A percentile compares a stretch with the other conserved stretches of the same genome.
These are phyloP conservation scores for Exophiala phaeomuriformis DNA, from an alignment of 2,329 filamentous ascomycete genomes.

Conservation along the genomic window DNA sequence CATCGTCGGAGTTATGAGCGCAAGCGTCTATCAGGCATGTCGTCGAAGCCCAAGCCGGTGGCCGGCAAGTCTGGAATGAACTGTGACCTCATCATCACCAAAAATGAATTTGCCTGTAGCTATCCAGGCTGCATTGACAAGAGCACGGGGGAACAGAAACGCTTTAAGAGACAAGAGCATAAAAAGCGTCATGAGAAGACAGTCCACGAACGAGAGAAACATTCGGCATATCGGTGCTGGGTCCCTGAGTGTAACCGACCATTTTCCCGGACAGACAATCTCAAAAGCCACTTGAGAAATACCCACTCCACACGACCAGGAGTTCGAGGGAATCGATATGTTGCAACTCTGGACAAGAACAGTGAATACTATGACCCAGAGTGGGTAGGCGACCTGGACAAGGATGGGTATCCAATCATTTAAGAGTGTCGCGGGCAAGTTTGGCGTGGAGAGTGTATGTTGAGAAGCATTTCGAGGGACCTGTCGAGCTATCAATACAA, in stretches of 20 bases:
- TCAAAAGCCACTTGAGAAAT: conserved; percentile 41
- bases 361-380: conserved; percentile 40
- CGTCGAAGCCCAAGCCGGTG: conserved; percentile 13
- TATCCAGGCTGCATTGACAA: conserved; percentile 34
- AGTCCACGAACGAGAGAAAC: conserved; percentile 35
- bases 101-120: conserved; percentile 33
- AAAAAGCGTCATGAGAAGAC: conserved; percentile 45
- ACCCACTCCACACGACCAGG: conserved; percentile 39
- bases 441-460: neutral
- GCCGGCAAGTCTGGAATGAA: conserved; percentile 19
- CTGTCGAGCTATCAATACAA: neutral
- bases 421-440: neutral
- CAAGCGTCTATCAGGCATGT: conserved; percentile 11
- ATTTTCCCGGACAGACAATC: conserved; percentile 41
- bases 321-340: conserved; percentile 41
- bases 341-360: conserved; percentile 39
- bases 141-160: conserved; percentile 38
- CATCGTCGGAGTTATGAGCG: conserved; percentile 17
- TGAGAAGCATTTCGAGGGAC: neutral
- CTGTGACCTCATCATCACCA: conserved; percentile 22
- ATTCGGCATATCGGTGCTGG: conserved; percentile 37
- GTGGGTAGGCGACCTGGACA: conserved; percentile 38
- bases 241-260: conserved; percentile 36
- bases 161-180: conserved; percentile 46
- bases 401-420: conserved; percentile 37